Conservation (phyloP, 768 basidiomycete species). For the Suillus lakei region DNA sequence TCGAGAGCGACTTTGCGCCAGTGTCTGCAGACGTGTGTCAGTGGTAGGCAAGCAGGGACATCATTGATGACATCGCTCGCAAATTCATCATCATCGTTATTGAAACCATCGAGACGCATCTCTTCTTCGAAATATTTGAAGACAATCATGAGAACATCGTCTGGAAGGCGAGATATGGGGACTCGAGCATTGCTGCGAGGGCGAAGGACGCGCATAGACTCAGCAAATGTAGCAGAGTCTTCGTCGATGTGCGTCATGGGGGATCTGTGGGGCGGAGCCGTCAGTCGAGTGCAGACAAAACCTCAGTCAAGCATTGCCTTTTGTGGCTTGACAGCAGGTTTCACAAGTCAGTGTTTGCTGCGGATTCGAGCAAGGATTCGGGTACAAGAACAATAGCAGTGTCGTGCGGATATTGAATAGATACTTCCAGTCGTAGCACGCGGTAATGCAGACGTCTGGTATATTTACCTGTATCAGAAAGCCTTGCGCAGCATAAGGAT, state of each 20-base stretch:
- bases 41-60: not conserved
- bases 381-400: not conserved
- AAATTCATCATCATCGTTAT: not conserved
- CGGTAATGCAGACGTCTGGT: not conserved
- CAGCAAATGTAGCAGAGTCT: not conserved
- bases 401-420: not conserved
- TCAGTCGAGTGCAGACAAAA: not conserved
- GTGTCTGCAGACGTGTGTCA: conserved; percentile 1
- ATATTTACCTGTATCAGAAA: not conserved
- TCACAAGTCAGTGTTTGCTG: not conserved
- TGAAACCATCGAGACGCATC: not conserved
- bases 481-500: not conserved
- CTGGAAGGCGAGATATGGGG: not conserved
- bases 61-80: not conserved
- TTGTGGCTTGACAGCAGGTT: not conserved
- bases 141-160: not conserved
- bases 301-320: not conserved
- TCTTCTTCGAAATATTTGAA: not conserved
- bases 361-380: not conserved
- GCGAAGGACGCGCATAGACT: not conserved
- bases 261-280: not conserved
- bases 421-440: not conserved
- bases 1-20: conserved; percentile 2
- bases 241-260: not conserved
- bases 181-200: not conserved